Conservation (phyloP, 2,329 filamentous ascomycete species). For the Arthrobotrys iridis region DNA sequence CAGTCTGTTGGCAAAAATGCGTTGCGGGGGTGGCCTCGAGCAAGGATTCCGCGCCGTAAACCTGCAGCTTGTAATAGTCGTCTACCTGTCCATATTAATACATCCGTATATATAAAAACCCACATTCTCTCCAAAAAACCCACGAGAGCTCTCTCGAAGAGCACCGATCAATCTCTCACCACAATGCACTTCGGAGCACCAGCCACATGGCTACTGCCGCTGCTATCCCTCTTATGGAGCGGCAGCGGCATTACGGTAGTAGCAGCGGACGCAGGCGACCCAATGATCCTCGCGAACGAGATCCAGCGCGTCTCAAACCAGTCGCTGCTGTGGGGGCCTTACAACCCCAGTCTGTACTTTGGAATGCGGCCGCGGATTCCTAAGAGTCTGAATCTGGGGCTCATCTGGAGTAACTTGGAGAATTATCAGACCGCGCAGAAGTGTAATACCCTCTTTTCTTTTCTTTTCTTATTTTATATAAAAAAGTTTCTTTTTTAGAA, state of each 20-base stretch:
- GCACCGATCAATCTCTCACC: too few species aligned
- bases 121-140: background rate
- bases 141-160: too few species aligned
- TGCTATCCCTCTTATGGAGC: background rate
- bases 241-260: background rate
- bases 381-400: conserved; percentile 79
- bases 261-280: conserved; percentile 18
- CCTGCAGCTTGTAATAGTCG: background rate
- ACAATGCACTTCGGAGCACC: conserved; percentile 7
- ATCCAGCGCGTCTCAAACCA: conserved; percentile 68
- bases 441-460: conserved; percentile 68
- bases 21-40: background rate
- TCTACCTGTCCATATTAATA: conserved; percentile 4
- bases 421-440: conserved; percentile 77
- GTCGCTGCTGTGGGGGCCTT: conserved; percentile 93
- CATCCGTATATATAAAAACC: too few species aligned
- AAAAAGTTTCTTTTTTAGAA: background rate
- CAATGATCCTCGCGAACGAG: conserved; percentile 33
- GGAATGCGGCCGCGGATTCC: conserved; percentile 84
- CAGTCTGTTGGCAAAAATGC: conserved; percentile 5
- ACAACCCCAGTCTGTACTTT: conserved; percentile 93
- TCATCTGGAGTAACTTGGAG: conserved; percentile 91
- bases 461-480: background rate
- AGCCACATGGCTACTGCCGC: conserved; percentile 6
- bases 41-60: background rate